Evolutionary conservation across 2,329 filamentous ascomycete species (phyloP).

Genomic region (Clathrospora elynae): DNA sequence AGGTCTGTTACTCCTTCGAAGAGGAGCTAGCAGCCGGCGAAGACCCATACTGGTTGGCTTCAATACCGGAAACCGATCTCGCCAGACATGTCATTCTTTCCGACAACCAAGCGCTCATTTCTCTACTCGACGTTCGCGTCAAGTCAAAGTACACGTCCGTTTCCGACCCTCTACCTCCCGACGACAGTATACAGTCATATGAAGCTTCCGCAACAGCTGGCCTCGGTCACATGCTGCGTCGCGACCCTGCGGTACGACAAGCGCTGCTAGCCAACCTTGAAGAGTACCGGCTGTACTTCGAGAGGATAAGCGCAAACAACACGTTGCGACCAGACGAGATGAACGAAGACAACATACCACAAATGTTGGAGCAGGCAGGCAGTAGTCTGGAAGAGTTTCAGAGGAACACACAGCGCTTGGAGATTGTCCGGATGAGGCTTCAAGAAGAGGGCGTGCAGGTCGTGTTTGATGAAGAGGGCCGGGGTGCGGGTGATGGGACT

Average conservation of each 20-base stretch:
- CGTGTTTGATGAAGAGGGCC: slow-evolving; percentile 28
- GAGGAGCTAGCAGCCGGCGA: slow-evolving; percentile 32
- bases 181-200: slow-evolving; percentile 48
- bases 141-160: slow-evolving; percentile 63
- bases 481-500: slow-evolving; percentile 2
- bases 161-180: slow-evolving; percentile 81
- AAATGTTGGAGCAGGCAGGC: slow-evolving; percentile 27
- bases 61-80: slow-evolving; percentile 53
- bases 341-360: slow-evolving; percentile 26
- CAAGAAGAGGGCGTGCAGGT: slow-evolving; percentile 35
- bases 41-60: slow-evolving; percentile 40
- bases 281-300: slow-evolving; percentile 35
- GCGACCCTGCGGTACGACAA: slow-evolving; percentile 12
- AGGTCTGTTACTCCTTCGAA: slow-evolving; percentile 63
- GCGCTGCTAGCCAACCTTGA: slow-evolving; percentile 35
- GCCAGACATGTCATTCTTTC: slow-evolving; percentile 80
- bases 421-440: slow-evolving; percentile 23
- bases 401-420: slow-evolving; percentile 32
- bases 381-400: slow-evolving; percentile 36
- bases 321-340: slow-evolving; percentile 22
- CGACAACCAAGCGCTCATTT: slow-evolving; percentile 72
- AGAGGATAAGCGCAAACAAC: slow-evolving; percentile 31
- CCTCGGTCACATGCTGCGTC: slow-evolving; percentile 4
- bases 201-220: slow-evolving; percentile 11
- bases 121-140: slow-evolving; percentile 68